Conservation (phyloP, 176 grass and related monocot genomes). For the Urochloa ruziziensis region DNA sequence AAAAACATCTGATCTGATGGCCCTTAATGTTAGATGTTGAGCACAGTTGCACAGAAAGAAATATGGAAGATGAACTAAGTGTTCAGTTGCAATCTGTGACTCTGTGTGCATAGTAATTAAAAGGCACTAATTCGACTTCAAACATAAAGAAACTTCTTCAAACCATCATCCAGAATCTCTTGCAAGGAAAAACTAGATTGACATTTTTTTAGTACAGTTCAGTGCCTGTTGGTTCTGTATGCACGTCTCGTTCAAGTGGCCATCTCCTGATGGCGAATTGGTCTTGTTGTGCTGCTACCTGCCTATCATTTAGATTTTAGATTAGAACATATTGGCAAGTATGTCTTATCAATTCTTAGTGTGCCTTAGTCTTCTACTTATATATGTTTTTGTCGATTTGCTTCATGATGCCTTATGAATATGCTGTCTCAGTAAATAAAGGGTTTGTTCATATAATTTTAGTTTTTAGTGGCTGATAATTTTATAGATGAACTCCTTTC, state of each 20-base stretch:
- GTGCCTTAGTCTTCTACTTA: neutral
- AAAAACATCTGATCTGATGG: neutral
- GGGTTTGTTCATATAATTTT: too few species aligned
- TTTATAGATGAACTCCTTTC: too few species aligned
- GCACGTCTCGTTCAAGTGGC: neutral
- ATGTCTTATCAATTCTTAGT: neutral
- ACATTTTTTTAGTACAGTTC: neutral
- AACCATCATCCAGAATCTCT: neutral
- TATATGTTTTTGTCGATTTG: neutral
- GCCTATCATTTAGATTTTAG: neutral
- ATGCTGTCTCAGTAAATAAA: too few species aligned
- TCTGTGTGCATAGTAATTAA: neutral
- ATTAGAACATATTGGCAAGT: neutral
- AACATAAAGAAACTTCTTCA: neutral
- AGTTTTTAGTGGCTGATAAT: too few species aligned
- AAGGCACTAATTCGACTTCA: neutral
- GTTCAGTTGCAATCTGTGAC: neutral
- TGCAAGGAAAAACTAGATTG: neutral
- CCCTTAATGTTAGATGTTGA: neutral
- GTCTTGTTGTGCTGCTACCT: neutral
- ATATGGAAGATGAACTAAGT: neutral
- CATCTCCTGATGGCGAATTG: neutral
- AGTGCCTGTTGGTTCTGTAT: neutral
- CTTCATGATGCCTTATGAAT: neutral
- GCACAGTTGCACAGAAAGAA: neutral